Base-by-base conservation (phyloP, 2,329 filamentous ascomycete species). In the Ophiostoma populinum region DNA sequence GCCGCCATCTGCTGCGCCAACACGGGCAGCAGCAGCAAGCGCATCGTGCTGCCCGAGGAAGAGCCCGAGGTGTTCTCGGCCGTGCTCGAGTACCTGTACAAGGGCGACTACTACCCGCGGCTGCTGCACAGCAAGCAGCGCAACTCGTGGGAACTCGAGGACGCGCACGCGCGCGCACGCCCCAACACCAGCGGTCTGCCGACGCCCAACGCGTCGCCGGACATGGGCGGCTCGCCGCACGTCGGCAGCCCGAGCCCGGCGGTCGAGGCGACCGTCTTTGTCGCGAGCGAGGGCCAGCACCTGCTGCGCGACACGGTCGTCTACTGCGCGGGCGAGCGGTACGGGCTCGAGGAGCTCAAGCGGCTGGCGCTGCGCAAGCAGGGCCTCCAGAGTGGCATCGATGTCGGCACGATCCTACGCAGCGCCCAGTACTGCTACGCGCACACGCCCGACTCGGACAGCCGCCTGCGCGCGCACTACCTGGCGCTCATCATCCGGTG, bases 401-500 rank as follows among this genome's bases (percentile, higher is more conserved):
- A 92, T 52, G 81, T 92, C 55, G 80, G 74, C 51, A 86, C 82
- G 46, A 92, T 94, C 58, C 70, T 95, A 57, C 76, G 82, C 53
- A 87, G 80, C 51, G 86, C 86, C 49, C 82, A 87, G 58, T 94
- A 90, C 65, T 85, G 86, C 54, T 94, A 95, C 62, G 80, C 81
- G 54, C 76, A 93, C 66, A 94, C 87, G 51, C 85, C 86, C 47
- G 82, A 93, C 63, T 79, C 75, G 50, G 86, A 95, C 64, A 87
- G 80, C 53, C 74, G 78, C 51, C 75, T 95, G 58, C 85, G 86
- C 63, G 86, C 86, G 65, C 85, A 93, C 65, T 94, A 93, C 67
- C 76, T 95, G 57, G 83, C 86, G 55, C 73, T 94, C 59, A 92
- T 94, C 60, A 93, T 94, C 66, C 79, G 86, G 65, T 87, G 81